These are phyloP conservation scores for Groenewaldozyma auringiensis DNA, from an alignment of 1,139 yeast genomes.

Conservation along the genomic window DNA sequence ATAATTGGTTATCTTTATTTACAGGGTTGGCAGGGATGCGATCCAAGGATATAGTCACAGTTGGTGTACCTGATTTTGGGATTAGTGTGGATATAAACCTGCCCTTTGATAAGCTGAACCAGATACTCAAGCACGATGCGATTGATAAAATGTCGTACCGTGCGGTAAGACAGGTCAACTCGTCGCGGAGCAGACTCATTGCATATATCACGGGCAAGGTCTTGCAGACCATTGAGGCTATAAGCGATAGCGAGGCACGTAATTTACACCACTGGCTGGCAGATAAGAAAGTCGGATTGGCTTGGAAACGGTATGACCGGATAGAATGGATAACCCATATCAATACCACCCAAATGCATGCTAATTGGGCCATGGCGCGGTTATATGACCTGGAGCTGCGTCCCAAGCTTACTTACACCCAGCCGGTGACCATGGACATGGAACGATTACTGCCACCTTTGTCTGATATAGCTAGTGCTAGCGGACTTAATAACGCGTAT, in stretches of 20 bases:
- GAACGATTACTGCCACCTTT: not conserved
- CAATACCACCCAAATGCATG: slow-evolving; percentile 41
- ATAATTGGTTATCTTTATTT: slow-evolving; percentile 60
- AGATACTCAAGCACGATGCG: slow-evolving; percentile 2
- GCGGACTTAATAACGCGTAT: too few relatives aligned
- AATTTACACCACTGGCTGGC: slow-evolving; percentile 22
- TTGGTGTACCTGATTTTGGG: slow-evolving; percentile 48
- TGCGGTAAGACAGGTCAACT: slow-evolving; percentile 9
- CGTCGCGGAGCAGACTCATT: slow-evolving; percentile 20
- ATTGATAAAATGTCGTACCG: slow-evolving; percentile 9
- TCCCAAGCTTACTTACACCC: slow-evolving; percentile 42
- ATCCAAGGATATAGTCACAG: slow-evolving; percentile 26
- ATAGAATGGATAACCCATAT: slow-evolving; percentile 65
- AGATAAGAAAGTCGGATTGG: slow-evolving; percentile 42
- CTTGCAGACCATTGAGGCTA: slow-evolving; percentile 23
- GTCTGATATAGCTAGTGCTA: not conserved
- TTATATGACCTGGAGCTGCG: slow-evolving; percentile 53
- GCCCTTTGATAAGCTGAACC: slow-evolving; percentile 23
- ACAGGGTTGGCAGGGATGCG: slow-evolving; percentile 35
- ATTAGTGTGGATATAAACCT: slow-evolving; percentile 40
- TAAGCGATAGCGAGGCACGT: slow-evolving; percentile 16
- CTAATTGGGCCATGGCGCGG: slow-evolving; percentile 37
- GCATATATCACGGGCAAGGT: slow-evolving; percentile 25
- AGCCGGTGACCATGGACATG: slow-evolving; percentile 22
- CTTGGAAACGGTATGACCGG: slow-evolving; percentile 62